Conservation (phyloP, 164 flowering plant genomes). For the Nymphaea thermarum region DNA sequence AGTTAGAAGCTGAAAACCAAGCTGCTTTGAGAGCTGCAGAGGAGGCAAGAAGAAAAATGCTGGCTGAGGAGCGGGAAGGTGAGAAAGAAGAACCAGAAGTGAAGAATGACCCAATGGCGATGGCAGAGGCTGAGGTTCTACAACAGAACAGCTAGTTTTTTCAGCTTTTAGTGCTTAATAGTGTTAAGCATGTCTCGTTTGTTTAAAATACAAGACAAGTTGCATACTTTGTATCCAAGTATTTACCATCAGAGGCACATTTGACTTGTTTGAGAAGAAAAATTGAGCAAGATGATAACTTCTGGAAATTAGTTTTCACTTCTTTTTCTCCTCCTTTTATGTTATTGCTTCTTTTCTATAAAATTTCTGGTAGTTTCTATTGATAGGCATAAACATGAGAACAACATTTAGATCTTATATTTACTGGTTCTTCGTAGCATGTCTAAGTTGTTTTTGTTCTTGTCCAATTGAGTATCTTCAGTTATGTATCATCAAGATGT, state of each 20-base stretch:
- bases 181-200: background rate
- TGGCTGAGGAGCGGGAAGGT: conserved; percentile 77
- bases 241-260: background rate
- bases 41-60: conserved; percentile 71
- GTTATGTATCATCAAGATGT: background rate
- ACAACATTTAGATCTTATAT: background rate
- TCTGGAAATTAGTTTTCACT: background rate
- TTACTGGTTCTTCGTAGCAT: background rate
- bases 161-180: background rate
- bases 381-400: background rate
- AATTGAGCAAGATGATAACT: background rate
- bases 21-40: conserved; percentile 81
- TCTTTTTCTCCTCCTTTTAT: background rate
- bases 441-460: background rate
- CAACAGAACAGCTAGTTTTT: conserved; percentile 15
- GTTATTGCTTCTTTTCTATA: background rate
- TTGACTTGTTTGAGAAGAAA: background rate
- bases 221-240: no score
- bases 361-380: background rate
- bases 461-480: no score
- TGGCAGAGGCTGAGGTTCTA: conserved; percentile 70
- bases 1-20: conserved; percentile 66
- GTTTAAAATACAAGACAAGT: background rate
- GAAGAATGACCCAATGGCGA: conserved; percentile 73
- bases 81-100: conserved; percentile 61